Evolutionary conservation across 2,329 filamentous ascomycete genomes (phyloP).

Genomic region (Pseudogymnoascus sp.): DNA sequence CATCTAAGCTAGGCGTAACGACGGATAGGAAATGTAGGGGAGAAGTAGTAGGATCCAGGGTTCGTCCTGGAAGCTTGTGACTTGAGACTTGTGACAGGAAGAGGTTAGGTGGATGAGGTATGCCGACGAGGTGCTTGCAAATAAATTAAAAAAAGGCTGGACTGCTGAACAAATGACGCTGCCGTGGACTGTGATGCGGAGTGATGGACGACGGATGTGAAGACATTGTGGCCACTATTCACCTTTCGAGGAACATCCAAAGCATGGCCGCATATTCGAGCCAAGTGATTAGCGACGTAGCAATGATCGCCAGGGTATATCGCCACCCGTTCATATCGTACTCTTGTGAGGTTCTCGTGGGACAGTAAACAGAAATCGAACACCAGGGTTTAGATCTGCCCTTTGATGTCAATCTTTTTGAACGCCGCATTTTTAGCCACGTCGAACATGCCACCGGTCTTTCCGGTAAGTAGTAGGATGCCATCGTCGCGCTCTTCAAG

Average conservation of each 20-base stretch:
- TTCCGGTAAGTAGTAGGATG: conserved; percentile 66
- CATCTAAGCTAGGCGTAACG: conserved; percentile 5
- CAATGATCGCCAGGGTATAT: background rate
- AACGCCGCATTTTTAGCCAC: conserved; percentile 66
- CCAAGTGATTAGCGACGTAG: background rate
- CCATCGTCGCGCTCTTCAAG: conserved; percentile 70
- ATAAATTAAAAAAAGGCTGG: background rate
- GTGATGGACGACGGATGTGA: background rate
- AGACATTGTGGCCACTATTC: background rate
- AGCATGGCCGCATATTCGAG: background rate
- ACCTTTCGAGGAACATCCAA: background rate
- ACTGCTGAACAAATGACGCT: background rate
- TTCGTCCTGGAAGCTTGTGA: background rate
- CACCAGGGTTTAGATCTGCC: conserved; percentile 66
- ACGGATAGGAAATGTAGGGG: background rate
- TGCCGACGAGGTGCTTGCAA: conserved; percentile 4
- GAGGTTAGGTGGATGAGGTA: background rate
- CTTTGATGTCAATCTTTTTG: conserved; percentile 89
- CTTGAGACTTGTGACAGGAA: conserved; percentile 3
- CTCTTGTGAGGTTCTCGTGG: background rate
- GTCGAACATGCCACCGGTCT: conserved; percentile 70
- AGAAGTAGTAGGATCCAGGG: conserved; percentile 8
- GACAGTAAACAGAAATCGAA: background rate
- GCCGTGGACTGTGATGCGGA: background rate
- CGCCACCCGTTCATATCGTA: background rate